These are phyloP conservation scores for Verbena officinalis DNA, from an alignment of 257 asterid genomes.

Conservation along the genomic window DNA sequence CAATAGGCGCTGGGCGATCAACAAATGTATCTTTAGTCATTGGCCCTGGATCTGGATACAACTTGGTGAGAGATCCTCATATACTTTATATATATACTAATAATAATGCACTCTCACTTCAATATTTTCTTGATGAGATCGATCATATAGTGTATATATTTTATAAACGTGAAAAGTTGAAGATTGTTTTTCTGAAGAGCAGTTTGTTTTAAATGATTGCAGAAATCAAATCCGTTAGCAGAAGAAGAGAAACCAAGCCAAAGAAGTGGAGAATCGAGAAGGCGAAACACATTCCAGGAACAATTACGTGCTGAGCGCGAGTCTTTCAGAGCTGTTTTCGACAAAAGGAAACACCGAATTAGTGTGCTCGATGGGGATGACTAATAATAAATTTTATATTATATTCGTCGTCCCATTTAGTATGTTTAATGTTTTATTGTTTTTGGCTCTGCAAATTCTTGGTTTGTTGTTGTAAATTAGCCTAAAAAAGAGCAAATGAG, in stretches of 20 bases:
- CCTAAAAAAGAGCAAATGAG: not conserved
- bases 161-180: constrained; percentile 11
- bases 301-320: constrained; percentile 84
- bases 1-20: constrained; percentile 66
- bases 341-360: constrained; percentile 69
- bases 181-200: not conserved
- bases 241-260: constrained; percentile 62
- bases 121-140: constrained; percentile 1
- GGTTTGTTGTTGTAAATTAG: constrained; percentile 19
- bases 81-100: not conserved
- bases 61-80: constrained; percentile 59
- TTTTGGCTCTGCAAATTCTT: not conserved
- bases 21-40: constrained; percentile 65
- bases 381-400: constrained; percentile 21
- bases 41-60: constrained; percentile 97
- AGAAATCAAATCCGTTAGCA: constrained; percentile 80
- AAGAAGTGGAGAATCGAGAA: constrained; percentile 45
- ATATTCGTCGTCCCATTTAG: not conserved
- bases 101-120: not conserved
- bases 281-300: constrained; percentile 62
- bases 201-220: constrained; percentile 33
- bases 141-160: not conserved
- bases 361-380: constrained; percentile 49
- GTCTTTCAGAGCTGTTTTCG: constrained; percentile 86
- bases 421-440: not conserved